These are phyloP conservation scores for Prunus davidiana DNA, from an alignment of 306 rosid species.

Conservation along the genomic window DNA sequence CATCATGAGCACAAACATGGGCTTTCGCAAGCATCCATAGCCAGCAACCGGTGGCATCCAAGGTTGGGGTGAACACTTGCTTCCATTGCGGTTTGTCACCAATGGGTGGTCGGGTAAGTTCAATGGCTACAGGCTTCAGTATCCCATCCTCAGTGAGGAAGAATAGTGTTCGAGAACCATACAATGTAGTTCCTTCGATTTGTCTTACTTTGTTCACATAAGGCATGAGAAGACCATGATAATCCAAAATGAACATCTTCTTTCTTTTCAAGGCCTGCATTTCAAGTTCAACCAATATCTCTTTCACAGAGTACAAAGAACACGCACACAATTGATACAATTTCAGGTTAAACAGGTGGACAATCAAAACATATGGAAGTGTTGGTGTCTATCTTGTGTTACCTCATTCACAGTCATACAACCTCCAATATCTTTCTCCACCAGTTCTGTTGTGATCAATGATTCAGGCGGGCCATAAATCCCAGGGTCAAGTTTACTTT, in stretches of 20 bases:
- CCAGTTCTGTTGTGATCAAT: constrained; percentile 26
- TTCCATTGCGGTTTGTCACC: constrained; percentile 29
- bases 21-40: constrained; percentile 36
- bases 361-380: too few species aligned
- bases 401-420: constrained; percentile 37
- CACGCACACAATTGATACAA: too few species aligned
- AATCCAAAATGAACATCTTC: constrained; percentile 31
- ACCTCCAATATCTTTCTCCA: constrained; percentile 30
- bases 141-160: constrained; percentile 33
- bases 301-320: too few species aligned
- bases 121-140: constrained; percentile 37
- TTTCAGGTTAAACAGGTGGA: too few species aligned
- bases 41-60: constrained; percentile 33
- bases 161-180: constrained; percentile 37
- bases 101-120: constrained; percentile 31
- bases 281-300: neutral
- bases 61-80: constrained; percentile 26
- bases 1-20: constrained; percentile 38
- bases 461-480: constrained; percentile 41
- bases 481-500: constrained; percentile 37
- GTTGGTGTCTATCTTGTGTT: neutral
- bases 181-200: constrained; percentile 27
- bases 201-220: constrained; percentile 33
- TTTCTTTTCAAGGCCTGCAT: constrained; percentile 29
- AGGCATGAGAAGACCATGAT: constrained; percentile 32